Base-by-base conservation (phyloP, 768 basidiomycete genomes). In the Naganishia vaughanmartiniae region DNA sequence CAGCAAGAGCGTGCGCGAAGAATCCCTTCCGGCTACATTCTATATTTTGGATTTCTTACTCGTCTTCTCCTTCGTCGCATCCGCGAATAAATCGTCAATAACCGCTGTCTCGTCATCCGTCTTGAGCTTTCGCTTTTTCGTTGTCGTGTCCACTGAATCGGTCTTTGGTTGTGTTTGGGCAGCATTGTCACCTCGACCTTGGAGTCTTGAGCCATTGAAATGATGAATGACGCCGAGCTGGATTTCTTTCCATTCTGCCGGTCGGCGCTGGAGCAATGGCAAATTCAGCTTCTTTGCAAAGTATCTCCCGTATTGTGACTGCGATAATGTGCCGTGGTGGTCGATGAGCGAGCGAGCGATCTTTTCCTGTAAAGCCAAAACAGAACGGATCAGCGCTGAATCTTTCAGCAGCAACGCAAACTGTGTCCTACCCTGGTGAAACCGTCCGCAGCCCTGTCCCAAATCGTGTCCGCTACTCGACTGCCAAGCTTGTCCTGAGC, bases 401-500 rank as follows among this genome's bases (percentile, higher is more conserved):
- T 28, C 17, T 10, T 19, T 31, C 6, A 24, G 21, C 33, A 33
- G 9, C 28, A 36, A 34, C 39, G 33, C 24, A 17, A 39, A 42
- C 11, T 0, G 26, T n/a, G 24, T 12, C 26, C 17, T 15, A 93
- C 93, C 84, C 90, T 93, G 73, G 96, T 85, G 81, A 90, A 97
- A 0, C 91, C 89, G 82, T 99, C 96, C 17, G 71, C 71, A n/a
- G 90, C 89, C 72, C 86, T 87, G 0, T 85, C 87, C 92, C 93
- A 98, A 74, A 90, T 91, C n/a, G 89, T 87, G 76, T 94, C 95
- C 5, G 87, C 91, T 0, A 98, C 88, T 56, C 92, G 85, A 75
- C 91, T 92, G 54, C 96, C 96, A 73, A 96, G 87, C 54, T 90
- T 87, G 78, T 97, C 92, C 78, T 94, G 90, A 6, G 90, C 90